phyloP scores from a whole-genome alignment of 352 stramenopile species.

The Pythium monospermum region DNA sequence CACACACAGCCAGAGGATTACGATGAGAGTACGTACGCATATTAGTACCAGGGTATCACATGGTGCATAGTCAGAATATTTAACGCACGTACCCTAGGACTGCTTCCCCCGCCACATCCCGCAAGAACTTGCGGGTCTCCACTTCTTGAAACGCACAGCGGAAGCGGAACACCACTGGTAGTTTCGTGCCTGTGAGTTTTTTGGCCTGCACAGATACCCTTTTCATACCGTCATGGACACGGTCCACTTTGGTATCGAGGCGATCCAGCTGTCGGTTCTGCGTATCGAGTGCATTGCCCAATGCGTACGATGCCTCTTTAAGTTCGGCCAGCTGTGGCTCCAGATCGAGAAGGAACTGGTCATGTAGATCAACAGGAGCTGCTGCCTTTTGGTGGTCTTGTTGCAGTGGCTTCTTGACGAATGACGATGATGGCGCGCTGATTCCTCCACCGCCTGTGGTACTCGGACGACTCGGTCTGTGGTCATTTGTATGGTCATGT shows the following conservation, averaged over 20 bases:
- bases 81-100: constrained; percentile 49
- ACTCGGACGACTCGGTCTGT: not conserved
- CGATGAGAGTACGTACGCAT: not conserved
- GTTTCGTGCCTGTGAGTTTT: constrained; percentile 34
- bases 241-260: constrained; percentile 58
- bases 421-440: not conserved
- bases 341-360: constrained; percentile 43
- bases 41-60: too few species aligned
- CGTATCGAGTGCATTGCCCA: constrained; percentile 51
- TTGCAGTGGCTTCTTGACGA: too few species aligned
- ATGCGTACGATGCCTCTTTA: constrained; percentile 56
- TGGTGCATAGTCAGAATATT: too few species aligned
- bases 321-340: constrained; percentile 57
- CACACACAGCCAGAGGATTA: not conserved
- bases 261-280: constrained; percentile 63
- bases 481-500: constrained; percentile 25
- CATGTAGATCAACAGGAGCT: constrained; percentile 26
- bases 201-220: constrained; percentile 59
- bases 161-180: constrained; percentile 45
- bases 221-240: constrained; percentile 65
- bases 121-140: constrained; percentile 41
- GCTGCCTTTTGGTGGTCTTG: constrained; percentile 1
- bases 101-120: constrained; percentile 52
- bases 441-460: not conserved
- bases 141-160: constrained; percentile 72